phyloP scores from a whole-genome alignment of 306 rosid species.

The Prosopis cineraria region DNA sequence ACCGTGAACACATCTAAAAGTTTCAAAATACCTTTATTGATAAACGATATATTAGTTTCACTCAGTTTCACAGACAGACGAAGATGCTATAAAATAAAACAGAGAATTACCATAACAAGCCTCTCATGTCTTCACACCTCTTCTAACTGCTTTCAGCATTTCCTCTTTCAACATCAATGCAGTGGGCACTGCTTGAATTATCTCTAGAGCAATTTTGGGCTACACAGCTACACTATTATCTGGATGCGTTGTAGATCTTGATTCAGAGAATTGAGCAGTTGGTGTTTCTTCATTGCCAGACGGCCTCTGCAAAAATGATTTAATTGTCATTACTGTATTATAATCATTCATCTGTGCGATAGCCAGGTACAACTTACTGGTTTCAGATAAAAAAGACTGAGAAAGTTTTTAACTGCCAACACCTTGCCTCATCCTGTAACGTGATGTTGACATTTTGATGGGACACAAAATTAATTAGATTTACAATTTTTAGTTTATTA shows the following conservation, averaged over 20 bases:
- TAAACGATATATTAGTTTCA: background rate
- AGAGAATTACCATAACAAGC: slow-evolving; percentile 26
- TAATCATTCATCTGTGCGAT: slow-evolving; percentile 9
- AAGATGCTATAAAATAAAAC: background rate
- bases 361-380: background rate
- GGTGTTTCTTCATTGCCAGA: slow-evolving; percentile 43
- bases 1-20: background rate
- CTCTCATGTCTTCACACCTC: slow-evolving; percentile 25
- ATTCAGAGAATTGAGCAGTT: slow-evolving; percentile 32
- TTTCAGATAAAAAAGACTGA: background rate
- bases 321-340: slow-evolving; percentile 12
- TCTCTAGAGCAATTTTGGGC: slow-evolving; percentile 39
- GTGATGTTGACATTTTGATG: slow-evolving; percentile 13
- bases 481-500: no score
- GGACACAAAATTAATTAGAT: no score
- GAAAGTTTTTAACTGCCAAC: background rate
- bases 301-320: slow-evolving; percentile 35
- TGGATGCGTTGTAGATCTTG: slow-evolving; percentile 33
- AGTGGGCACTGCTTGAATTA: slow-evolving; percentile 30
- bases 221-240: slow-evolving; percentile 31
- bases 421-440: slow-evolving; percentile 1
- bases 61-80: slow-evolving; percentile 7
- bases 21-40: background rate
- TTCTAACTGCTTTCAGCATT: slow-evolving; percentile 25
- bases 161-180: slow-evolving; percentile 41